Evolutionary conservation across 768 basidiomycete species (phyloP), one percentile per base, ranked within the genome.

Genomic region (Termitomyces sp.): DNA sequence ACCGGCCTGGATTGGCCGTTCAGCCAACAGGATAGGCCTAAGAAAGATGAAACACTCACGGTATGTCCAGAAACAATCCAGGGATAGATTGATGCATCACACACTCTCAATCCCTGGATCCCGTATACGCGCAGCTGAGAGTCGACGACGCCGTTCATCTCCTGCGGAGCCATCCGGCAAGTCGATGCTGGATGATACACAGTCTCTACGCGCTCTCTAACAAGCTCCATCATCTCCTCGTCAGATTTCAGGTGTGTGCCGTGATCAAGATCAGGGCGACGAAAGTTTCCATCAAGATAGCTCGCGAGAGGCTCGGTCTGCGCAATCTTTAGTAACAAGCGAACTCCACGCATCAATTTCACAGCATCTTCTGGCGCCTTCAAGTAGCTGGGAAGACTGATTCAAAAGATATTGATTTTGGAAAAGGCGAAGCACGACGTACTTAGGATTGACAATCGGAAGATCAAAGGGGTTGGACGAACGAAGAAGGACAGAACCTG

Each of bases 101-200:
- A 75, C 8, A 80, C 73, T 32, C 78, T 67, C 61, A 79, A 60
- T 2, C 74, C 75, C 24, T 70, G 63, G 34, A 80, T 65, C 1
- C 76, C 79, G 61, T 79, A 76, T 12, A 80, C 78, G 1, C 74
- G 69, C 39, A 79, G 64, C 42, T 71, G 68, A 5, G 72, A 68
- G 60, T 79, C 75, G 6, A 80, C 77, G n/a, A 79, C 78, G 6
- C 79, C 78, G 5, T 70, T 66, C 27, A 74, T 68, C 20, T 67
- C 68, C 10, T 64, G 61, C 18, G 75, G 73, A 13, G 77, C 77
- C 77, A 79, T 80, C 24, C 76, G 70, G 54, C 77, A 79, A 10
- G 77, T 77, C 55, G 74, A 69, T 12, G 73, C 58, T 0, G 78
- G 78, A 61, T 80, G 79, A 56, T 79, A 79, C 32, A 78, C 61